Percentiles rank a stretch among this genome's conserved stretches.
These are phyloP conservation scores for Aspergillus bombycis DNA, from an alignment of 2,329 filamentous ascomycete genomes.

Conservation along the genomic window DNA sequence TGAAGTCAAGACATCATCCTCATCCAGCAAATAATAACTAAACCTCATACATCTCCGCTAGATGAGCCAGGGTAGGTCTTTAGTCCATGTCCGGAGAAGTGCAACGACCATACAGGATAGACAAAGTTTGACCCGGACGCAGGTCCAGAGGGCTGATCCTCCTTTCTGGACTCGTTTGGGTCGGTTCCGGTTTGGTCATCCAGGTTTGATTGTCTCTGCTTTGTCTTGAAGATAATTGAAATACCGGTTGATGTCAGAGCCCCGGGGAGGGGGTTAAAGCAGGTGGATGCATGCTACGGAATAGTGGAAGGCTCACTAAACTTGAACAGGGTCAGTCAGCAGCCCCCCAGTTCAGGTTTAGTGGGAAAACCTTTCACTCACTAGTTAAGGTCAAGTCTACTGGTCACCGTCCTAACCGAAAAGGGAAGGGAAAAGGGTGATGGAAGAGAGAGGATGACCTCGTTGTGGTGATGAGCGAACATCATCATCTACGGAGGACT, in stretches of 20 bases:
- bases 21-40: constrained; percentile 28
- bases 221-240: constrained; percentile 30
- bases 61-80: constrained; percentile 31
- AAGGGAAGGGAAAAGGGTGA: constrained; percentile 10
- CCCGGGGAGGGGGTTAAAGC: constrained; percentile 27
- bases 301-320: constrained; percentile 24
- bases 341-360: constrained; percentile 20
- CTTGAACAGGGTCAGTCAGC: constrained; percentile 17
- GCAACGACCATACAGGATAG: constrained; percentile 30
- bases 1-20: constrained; percentile 43
- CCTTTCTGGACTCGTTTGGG: constrained; percentile 39
- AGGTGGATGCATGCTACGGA: constrained; percentile 36
- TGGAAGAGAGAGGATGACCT: constrained; percentile 9
- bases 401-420: constrained; percentile 14
- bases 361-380: constrained; percentile 7
- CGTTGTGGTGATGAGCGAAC: constrained; percentile 14
- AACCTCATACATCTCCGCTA: constrained; percentile 28
- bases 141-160: constrained; percentile 45
- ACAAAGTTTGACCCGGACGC: constrained; percentile 44
- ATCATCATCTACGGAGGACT: not conserved
- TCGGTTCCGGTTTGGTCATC: constrained; percentile 34
- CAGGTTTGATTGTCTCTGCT: constrained; percentile 30
- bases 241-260: constrained; percentile 44
- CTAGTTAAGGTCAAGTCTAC: constrained; percentile 7
- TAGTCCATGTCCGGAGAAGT: constrained; percentile 36